Base-by-base conservation (phyloP, 257 asterid species). In the Avicennia marina region DNA sequence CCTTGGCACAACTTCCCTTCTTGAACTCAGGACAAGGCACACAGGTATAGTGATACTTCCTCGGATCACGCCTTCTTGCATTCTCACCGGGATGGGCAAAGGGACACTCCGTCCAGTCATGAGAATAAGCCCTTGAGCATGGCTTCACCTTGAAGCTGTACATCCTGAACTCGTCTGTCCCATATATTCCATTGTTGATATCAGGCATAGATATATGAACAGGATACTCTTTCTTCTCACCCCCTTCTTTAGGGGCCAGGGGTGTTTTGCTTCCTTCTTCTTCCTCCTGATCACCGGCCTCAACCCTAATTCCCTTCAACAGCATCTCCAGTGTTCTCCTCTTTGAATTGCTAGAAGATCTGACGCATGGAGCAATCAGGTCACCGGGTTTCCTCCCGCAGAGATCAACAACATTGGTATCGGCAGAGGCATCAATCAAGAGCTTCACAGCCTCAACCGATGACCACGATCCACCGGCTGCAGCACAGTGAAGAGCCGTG, bases 11-110 rank as follows among this genome's bases (percentile, higher is more conserved):
- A 42, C 65, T 60, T 3, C 96, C 96, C 73, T 81, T 90, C 87
- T 84, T 87, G 74, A 87, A 90, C 36, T 90, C 98, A 0, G 96
- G 96, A 62, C 98, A 90, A 1, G 98, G 98, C 2, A 90, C 96
- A 16, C 98, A 90, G 1, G 78, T 84, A 58, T 90, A 90, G 68
- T 71, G 69, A 40, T 66, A 84, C 80, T 84, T 90, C 62, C 76
- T 77, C 3, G 90, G 98, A 67, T 90, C 87, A 7, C 87, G 77
- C 24, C 87, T 59, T 53, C 87, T 56, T 0, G 87, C 87, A 3
- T 80, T 80, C 78, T 80, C 87, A 0, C 87, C 84, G 0, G 84
- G 87, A 33, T 80, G 86, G 41, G 72, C 83, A 12, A 79, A 79
- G 8, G 86, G 83, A 64, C 86, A 79, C 68, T 79, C 86, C 0